A percentile compares a stretch with the other conserved stretches of the same genome.
These are phyloP conservation scores for Beauveria sp. DNA, from an alignment of 2,329 filamentous ascomycete species.

Conservation along the genomic window DNA sequence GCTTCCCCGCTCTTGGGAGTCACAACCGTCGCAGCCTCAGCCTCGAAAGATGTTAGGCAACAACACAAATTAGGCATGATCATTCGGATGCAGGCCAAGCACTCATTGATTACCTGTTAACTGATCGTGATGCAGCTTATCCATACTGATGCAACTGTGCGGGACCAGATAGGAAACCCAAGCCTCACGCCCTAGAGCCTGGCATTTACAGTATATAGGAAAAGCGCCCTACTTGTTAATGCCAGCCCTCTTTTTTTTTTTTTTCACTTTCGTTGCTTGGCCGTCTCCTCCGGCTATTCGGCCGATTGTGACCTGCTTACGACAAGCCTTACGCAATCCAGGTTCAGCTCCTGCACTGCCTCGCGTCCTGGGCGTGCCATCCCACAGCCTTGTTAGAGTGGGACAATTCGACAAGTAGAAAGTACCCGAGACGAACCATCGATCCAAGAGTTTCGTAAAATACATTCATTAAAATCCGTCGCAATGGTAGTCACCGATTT, in stretches of 20 bases:
- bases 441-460: neutral
- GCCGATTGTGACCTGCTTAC: neutral
- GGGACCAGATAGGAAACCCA: too few relatives aligned
- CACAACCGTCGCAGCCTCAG: neutral
- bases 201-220: too few relatives aligned
- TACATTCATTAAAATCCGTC: neutral
- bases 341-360: neutral
- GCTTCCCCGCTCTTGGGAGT: neutral
- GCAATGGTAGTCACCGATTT: neutral
- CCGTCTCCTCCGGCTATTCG: too few relatives aligned
- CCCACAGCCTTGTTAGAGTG: neutral
- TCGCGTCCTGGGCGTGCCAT: neutral
- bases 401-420: neutral
- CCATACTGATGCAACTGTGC: too few relatives aligned
- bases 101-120: too few relatives aligned
- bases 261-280: neutral
- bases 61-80: too few relatives aligned
- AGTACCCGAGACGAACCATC: neutral
- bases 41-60: neutral
- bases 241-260: rapidly evolving
- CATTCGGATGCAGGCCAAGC: too few relatives aligned
- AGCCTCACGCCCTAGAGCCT: too few relatives aligned
- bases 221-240: too few relatives aligned
- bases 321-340: neutral
- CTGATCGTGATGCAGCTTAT: too few relatives aligned